Conservation (phyloP, 2,329 filamentous ascomycete species). For the Trichoderma harzianum region DNA sequence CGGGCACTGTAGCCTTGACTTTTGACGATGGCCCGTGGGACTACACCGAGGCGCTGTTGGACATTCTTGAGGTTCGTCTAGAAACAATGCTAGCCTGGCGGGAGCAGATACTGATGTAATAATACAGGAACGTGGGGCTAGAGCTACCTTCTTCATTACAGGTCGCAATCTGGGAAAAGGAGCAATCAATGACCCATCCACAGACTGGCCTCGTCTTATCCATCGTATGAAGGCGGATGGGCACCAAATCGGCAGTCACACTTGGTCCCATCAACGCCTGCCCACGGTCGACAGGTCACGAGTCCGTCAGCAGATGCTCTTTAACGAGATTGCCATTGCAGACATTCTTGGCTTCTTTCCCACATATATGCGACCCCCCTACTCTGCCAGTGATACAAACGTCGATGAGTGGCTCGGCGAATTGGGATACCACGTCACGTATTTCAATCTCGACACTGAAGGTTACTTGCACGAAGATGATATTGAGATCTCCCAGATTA, state of each 20-base stretch:
- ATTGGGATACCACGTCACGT: slow-evolving; percentile 56
- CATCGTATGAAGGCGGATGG: slow-evolving; percentile 49
- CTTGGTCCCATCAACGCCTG: slow-evolving; percentile 46
- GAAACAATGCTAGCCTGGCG: neutral
- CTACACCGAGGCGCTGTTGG: slow-evolving; percentile 42
- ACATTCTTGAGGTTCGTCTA: slow-evolving; percentile 31
- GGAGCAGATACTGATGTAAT: accelerated
- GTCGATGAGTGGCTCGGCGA: slow-evolving; percentile 39
- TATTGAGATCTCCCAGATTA: slow-evolving; percentile 45
- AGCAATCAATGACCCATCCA: slow-evolving; percentile 39
- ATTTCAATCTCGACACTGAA: slow-evolving; percentile 60
- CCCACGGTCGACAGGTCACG: slow-evolving; percentile 32
- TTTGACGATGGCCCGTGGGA: slow-evolving; percentile 46
- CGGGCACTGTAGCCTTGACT: slow-evolving; percentile 41
- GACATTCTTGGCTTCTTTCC: slow-evolving; percentile 40
- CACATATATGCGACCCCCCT: slow-evolving; percentile 45
- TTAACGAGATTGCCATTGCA: slow-evolving; percentile 42
- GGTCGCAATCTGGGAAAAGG: slow-evolving; percentile 39
- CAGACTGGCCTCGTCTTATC: slow-evolving; percentile 35
- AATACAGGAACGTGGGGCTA: slow-evolving; percentile 29
- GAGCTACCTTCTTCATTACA: slow-evolving; percentile 40
- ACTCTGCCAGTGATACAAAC: slow-evolving; percentile 41
- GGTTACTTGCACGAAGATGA: slow-evolving; percentile 54
- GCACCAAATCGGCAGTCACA: slow-evolving; percentile 59
- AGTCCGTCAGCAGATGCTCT: slow-evolving; percentile 40